phyloP scores from a whole-genome alignment of 139 green algal species.

The Helicosporidium sp. region DNA sequence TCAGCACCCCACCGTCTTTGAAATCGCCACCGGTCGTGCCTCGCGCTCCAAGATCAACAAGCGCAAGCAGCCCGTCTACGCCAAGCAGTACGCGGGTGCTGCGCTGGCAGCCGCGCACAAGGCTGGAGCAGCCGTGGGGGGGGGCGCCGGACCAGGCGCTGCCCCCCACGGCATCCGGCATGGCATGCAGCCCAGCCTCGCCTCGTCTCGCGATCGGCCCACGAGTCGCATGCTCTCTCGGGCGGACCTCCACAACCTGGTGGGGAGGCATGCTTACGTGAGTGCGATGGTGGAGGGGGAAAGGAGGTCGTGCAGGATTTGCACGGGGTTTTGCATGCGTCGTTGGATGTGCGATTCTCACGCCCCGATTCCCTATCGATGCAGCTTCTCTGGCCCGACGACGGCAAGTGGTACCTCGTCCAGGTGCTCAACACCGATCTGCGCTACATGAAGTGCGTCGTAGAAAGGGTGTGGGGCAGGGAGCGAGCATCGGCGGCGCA shows the following conservation, averaged over 20 bases:
- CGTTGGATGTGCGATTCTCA: too few relatives aligned
- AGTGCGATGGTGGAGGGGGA: neutral
- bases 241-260: too few relatives aligned
- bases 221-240: too few relatives aligned
- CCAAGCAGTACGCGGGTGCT: neutral
- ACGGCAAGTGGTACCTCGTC: slow-evolving; percentile 67
- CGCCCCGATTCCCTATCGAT: too few relatives aligned
- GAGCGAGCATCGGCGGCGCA: too few relatives aligned
- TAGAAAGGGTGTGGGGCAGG: neutral
- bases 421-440: slow-evolving; percentile 49
- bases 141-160: too few relatives aligned
- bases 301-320: too few relatives aligned
- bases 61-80: neutral
- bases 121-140: too few relatives aligned
- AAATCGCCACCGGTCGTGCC: slow-evolving; percentile 48
- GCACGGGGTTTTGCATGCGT: too few relatives aligned
- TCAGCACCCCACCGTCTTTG: slow-evolving; percentile 63
- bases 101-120: too few relatives aligned
- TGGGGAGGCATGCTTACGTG: slow-evolving; percentile 51
- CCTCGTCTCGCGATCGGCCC: neutral
- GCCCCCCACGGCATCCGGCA: too few relatives aligned
- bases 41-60: slow-evolving; percentile 16
- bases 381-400: slow-evolving; percentile 77
- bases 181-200: neutral
- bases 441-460: slow-evolving; percentile 39